Conservation (phyloP, 495 filamentous ascomycete species). For the Entonaema liquescens region DNA sequence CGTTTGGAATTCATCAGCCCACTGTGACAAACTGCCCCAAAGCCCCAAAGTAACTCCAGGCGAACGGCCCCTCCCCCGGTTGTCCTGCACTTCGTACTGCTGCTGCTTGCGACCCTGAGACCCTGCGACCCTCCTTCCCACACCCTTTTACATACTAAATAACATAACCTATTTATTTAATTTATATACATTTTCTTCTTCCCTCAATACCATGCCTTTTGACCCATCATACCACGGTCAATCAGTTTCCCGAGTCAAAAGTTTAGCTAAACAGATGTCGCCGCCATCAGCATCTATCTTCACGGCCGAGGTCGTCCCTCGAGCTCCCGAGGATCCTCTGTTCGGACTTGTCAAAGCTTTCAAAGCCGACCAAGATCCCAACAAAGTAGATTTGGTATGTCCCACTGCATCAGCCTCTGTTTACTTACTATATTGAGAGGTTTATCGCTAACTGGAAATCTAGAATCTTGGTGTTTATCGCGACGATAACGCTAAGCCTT, state of each 20-base stretch:
- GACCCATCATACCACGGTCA: conserved; percentile 41
- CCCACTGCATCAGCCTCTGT: conserved; percentile 1
- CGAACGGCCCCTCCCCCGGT: background rate
- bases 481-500: conserved; percentile 96
- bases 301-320: conserved; percentile 78
- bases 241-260: conserved; percentile 44
- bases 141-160: too few species aligned
- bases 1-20: conserved; percentile 32
- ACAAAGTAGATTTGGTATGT: conserved; percentile 85
- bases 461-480: conserved; percentile 94
- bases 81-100: background rate
- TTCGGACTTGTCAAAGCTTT: conserved; percentile 94
- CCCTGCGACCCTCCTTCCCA: background rate
- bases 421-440: background rate
- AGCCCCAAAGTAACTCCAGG: conserved; percentile 9
- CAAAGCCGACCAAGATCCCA: conserved; percentile 79
- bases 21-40: conserved; percentile 24
- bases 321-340: conserved; percentile 93
- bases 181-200: conserved; percentile 25
- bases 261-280: conserved; percentile 45
- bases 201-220: conserved; percentile 42
- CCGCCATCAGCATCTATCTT: conserved; percentile 69
- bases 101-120: background rate
- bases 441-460: conserved; percentile 23
- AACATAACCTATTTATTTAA: background rate